These are phyloP conservation scores for Vaccinium macrocarpon DNA, from an alignment of 148 eudicot genomes.

Conservation along the genomic window DNA sequence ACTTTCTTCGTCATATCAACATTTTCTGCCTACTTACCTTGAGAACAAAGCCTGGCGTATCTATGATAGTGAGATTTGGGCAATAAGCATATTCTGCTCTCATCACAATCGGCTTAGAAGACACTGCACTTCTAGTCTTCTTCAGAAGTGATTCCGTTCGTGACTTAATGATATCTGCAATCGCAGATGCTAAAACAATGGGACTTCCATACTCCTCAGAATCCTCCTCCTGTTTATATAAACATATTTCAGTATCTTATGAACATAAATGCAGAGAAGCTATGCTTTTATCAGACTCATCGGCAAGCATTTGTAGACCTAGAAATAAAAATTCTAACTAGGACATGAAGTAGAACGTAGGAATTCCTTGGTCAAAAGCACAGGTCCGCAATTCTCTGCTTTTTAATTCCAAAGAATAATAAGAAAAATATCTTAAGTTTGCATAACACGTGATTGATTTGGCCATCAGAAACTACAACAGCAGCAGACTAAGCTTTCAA, in stretches of 20 bases:
- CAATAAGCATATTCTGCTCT: conserved; percentile 97
- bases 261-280: background rate
- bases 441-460: background rate
- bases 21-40: conserved; percentile 47
- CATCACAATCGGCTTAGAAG: conserved; percentile 93
- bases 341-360: background rate
- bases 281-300: background rate
- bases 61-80: conserved; percentile 95
- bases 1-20: background rate
- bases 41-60: conserved; percentile 95
- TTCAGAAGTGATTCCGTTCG: conserved; percentile 79
- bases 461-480: background rate
- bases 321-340: background rate
- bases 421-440: background rate
- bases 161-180: conserved; percentile 81
- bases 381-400: background rate
- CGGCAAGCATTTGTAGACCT: background rate
- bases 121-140: conserved; percentile 70
- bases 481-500: background rate
- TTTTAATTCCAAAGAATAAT: no score
- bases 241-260: conserved; percentile 15
- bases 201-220: conserved; percentile 90
- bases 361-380: background rate
- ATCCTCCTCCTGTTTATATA: conserved; percentile 70
- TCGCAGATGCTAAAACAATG: conserved; percentile 57